Percentiles rank a stretch among this genome's conserved stretches.
Evolutionary conservation across 2,329 filamentous ascomycete genomes (phyloP).

Genomic region (Fusarium verrucosum): DNA sequence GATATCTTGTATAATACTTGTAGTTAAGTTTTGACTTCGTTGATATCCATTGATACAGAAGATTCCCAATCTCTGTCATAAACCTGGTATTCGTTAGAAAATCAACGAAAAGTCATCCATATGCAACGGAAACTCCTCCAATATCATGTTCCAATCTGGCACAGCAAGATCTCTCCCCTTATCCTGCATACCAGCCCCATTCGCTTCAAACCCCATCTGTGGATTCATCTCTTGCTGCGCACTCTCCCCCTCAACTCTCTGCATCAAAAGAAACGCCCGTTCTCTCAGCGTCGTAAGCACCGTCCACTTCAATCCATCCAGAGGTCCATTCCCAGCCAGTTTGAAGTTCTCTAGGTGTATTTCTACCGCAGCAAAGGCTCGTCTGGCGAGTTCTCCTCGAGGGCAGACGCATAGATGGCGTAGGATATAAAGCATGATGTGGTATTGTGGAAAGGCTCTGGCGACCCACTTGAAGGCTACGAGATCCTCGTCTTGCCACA

Average conservation of each 20-base stretch:
- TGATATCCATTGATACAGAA: too few relatives aligned
- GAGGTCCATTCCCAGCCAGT: neutral
- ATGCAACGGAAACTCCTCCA: conserved; percentile 46
- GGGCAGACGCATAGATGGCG: conserved; percentile 56
- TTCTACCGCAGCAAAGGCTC: conserved; percentile 47
- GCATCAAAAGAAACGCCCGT: conserved; percentile 42
- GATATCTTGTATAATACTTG: too few relatives aligned
- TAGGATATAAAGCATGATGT: conserved; percentile 55
- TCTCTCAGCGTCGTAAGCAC: conserved; percentile 46
- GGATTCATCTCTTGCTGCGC: neutral
- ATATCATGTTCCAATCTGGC: conserved; percentile 44
- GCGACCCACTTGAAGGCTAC: conserved; percentile 51
- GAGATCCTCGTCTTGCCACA: conserved; percentile 51
- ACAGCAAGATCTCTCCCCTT: conserved; percentile 22
- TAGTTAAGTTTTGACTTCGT: too few relatives aligned
- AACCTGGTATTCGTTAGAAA: neutral
- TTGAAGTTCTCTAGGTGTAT: conserved; percentile 16
- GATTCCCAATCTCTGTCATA: too few relatives aligned
- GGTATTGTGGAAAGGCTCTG: conserved; percentile 54
- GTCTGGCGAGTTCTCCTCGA: conserved; percentile 38
- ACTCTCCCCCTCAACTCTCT: conserved; percentile 4
- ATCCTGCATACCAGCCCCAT: neutral
- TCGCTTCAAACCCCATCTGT: neutral
- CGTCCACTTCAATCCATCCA: conserved; percentile 45
- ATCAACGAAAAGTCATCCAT: conserved; percentile 36